These are phyloP conservation scores for Coniochaeta sp. DNA, from an alignment of 2,329 filamentous ascomycete genomes.

Conservation along the genomic window DNA sequence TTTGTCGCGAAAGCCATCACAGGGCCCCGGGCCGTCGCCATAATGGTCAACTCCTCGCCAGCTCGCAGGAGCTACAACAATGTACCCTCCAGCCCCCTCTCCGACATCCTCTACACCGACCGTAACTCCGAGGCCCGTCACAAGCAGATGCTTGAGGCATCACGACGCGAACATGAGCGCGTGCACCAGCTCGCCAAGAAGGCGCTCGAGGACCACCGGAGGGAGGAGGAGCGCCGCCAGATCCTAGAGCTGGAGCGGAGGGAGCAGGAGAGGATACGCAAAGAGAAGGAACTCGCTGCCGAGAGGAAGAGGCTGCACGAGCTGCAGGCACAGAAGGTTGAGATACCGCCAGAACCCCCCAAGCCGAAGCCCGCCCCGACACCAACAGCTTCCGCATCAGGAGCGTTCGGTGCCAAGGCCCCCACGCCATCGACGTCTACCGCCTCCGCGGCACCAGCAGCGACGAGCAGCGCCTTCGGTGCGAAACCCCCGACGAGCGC, in stretches of 20 bases:
- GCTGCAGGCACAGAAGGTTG: slow-evolving; percentile 23
- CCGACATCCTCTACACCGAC: slow-evolving; percentile 19
- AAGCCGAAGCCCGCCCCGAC: slow-evolving; percentile 3
- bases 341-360: slow-evolving; percentile 15
- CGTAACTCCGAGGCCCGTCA: slow-evolving; percentile 26
- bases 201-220: slow-evolving; percentile 16
- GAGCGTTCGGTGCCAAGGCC: not conserved
- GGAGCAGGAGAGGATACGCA: slow-evolving; percentile 21
- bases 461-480: not conserved
- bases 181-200: slow-evolving; percentile 21
- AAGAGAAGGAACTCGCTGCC: slow-evolving; percentile 17
- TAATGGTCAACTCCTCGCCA: slow-evolving; percentile 24
- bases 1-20: no score
- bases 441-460: no score
- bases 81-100: slow-evolving; percentile 11
- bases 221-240: slow-evolving; percentile 13
- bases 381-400: not conserved
- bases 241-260: slow-evolving; percentile 18
- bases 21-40: no score
- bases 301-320: slow-evolving; percentile 19
- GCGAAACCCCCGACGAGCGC: not conserved
- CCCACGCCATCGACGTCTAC: not conserved
- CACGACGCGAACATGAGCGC: slow-evolving; percentile 20
- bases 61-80: slow-evolving; percentile 14
- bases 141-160: slow-evolving; percentile 18